A percentile compares a stretch with the other conserved stretches of the same genome.
These are phyloP conservation scores for Medicago lupulina DNA, from an alignment of 306 rosid species.

Conservation along the genomic window DNA sequence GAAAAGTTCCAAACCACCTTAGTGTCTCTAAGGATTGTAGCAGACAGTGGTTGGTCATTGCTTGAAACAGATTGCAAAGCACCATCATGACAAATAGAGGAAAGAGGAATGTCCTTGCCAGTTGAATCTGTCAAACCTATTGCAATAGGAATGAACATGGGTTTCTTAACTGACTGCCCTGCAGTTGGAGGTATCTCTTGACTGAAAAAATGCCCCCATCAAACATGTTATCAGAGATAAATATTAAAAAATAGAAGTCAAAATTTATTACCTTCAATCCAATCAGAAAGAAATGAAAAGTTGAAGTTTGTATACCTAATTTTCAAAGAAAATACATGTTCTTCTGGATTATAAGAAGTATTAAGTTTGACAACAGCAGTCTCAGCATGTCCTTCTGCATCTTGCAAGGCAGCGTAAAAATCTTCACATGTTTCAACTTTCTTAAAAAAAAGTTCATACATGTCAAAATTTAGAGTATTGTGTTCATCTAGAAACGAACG, in stretches of 20 bases:
- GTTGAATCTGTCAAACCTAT: conserved; percentile 78
- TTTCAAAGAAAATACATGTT: conserved; percentile 71
- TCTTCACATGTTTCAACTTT: conserved; percentile 99
- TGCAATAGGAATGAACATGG: conserved; percentile 90
- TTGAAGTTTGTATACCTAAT: conserved; percentile 60
- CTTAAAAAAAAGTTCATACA: conserved; percentile 94
- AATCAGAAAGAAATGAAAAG: conserved; percentile 30
- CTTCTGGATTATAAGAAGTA: conserved; percentile 78
- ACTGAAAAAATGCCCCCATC: conserved; percentile 57
- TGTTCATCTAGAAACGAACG: too few relatives aligned
- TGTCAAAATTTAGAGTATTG: too few relatives aligned
- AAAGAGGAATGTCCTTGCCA: conserved; percentile 79
- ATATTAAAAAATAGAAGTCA: conserved; percentile 31
- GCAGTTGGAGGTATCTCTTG: conserved; percentile 90
- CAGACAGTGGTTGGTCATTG: conserved; percentile 61
- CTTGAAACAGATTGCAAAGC: conserved; percentile 62
- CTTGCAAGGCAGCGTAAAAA: conserved; percentile 50
- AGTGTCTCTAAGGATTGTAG: conserved; percentile 84
- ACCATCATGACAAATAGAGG: conserved; percentile 73
- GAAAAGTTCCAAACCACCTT: conserved; percentile 61
- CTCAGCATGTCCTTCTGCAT: too few relatives aligned
- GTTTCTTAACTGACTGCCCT: conserved; percentile 90
- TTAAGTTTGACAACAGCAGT: conserved; percentile 80
- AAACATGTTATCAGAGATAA: conserved; percentile 47
- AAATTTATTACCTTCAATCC: conserved; percentile 15